Percentiles rank a stretch among this genome's conserved stretches.
phyloP scores from a whole-genome alignment of 169 alveolate species.

The Cryptosporidium ryanae region DNA sequence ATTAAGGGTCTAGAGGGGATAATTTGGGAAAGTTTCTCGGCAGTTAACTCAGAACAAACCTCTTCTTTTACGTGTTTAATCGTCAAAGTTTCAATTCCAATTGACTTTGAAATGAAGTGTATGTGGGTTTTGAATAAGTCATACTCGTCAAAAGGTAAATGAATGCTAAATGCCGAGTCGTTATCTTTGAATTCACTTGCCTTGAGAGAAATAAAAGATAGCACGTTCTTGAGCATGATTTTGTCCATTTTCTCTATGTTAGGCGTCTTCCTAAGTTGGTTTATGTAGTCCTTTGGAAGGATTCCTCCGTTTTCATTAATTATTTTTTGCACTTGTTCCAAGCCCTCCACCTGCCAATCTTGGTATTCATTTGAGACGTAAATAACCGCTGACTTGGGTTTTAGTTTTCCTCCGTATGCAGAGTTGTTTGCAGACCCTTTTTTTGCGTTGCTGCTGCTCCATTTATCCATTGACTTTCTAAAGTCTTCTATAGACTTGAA shows the following conservation, averaged over 20 bases:
- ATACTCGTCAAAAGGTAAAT: conserved; percentile 58
- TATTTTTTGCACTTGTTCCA: conserved; percentile 49
- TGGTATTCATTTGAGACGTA: conserved; percentile 59
- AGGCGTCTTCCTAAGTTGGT: conserved; percentile 46
- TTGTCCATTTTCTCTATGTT: conserved; percentile 61
- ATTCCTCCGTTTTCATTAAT: conserved; percentile 36
- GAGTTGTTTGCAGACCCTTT: conserved; percentile 7
- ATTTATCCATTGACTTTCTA: conserved; percentile 57
- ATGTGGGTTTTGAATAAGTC: conserved; percentile 39
- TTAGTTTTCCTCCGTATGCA: background rate
- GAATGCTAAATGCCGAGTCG: conserved; percentile 20
- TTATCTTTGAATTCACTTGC: conserved; percentile 56
- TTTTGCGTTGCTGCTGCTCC: conserved; percentile 19
- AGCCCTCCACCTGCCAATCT: conserved; percentile 69
- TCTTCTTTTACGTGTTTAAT: conserved; percentile 20
- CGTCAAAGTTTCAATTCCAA: background rate
- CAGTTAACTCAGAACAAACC: conserved; percentile 30
- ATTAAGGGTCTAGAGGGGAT: conserved; percentile 68
- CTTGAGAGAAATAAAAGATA: conserved; percentile 53
- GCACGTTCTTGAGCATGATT: conserved; percentile 41
- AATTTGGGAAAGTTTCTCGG: conserved; percentile 50
- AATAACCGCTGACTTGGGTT: conserved; percentile 21
- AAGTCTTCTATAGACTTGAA: conserved; percentile 58
- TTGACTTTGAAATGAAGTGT: conserved; percentile 37
- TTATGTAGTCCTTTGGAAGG: conserved; percentile 55